Evolutionary conservation across 352 stramenopile species (phyloP).

Genomic region (Poterioochromonas sp.): DNA sequence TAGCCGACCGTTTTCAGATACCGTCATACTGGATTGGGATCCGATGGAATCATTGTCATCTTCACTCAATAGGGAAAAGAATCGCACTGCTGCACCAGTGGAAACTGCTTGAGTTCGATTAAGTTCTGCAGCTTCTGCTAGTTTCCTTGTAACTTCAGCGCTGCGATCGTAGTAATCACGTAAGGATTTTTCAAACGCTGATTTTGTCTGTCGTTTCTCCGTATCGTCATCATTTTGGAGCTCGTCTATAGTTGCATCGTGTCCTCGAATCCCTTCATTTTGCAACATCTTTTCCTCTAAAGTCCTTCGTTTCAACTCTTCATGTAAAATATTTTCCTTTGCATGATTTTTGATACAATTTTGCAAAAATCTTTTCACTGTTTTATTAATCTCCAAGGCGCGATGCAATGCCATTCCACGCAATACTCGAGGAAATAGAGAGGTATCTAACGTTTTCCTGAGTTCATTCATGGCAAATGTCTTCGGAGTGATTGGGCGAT

Average conservation of each 20-base stretch:
- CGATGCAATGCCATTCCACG: background rate
- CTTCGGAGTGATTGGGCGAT: background rate
- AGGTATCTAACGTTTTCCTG: no score
- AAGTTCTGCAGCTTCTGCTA: background rate
- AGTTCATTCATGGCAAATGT: no score
- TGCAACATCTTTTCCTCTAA: background rate
- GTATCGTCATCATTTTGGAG: no score
- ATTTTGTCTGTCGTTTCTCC: no score
- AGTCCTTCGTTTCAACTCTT: constrained; percentile 16
- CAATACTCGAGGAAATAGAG: background rate
- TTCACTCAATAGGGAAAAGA: background rate
- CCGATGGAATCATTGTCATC: background rate
- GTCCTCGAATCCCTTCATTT: background rate
- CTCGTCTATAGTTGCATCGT: no score
- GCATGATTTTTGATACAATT: background rate
- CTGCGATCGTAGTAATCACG: background rate
- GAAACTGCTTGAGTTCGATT: background rate
- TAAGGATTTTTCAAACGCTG: background rate
- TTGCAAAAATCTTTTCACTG: constrained; percentile 13
- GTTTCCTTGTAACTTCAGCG: background rate
- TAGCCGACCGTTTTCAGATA: no score
- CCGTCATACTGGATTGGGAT: no score
- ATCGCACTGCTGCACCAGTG: background rate
- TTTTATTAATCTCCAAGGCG: constrained; percentile 27
- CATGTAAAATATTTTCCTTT: constrained; percentile 26